A percentile compares a stretch with the other conserved stretches of the same genome.
Conservation (phyloP, 768 basidiomycete genomes). For the Brasilioporus rufonigricans region DNA sequence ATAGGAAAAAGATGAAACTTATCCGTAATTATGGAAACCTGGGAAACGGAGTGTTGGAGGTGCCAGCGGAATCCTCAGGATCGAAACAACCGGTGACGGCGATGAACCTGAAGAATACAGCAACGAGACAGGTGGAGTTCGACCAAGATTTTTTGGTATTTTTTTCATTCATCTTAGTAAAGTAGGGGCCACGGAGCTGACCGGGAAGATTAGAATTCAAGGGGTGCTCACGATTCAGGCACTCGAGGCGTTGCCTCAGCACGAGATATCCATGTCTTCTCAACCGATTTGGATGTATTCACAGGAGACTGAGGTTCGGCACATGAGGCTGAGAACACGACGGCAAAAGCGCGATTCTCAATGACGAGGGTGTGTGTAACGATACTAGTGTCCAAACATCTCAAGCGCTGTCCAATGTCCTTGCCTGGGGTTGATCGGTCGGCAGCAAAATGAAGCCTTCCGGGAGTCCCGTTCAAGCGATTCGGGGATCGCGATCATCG, state of each 20-base stretch:
- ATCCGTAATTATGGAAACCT: constrained; percentile 18
- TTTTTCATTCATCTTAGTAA: not conserved
- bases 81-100: not conserved
- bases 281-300: not conserved
- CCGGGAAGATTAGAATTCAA: not conserved
- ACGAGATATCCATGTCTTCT: not conserved
- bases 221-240: constrained; percentile 8
- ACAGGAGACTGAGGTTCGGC: not conserved
- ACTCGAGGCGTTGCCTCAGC: constrained; percentile 21
- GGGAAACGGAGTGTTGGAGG: not conserved
- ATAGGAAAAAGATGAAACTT: constrained; percentile 17
- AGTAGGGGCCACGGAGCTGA: not conserved
- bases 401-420: not conserved
- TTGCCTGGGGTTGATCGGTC: constrained; percentile 14
- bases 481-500: constrained; percentile 28
- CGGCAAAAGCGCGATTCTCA: not conserved
- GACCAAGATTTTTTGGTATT: constrained; percentile 3
- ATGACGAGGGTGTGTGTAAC: not conserved
- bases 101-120: not conserved
- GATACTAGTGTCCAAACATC: not conserved
- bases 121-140: constrained; percentile 1
- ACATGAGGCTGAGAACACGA: not conserved
- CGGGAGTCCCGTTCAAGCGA: constrained; percentile 24
- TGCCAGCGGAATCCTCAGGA: constrained; percentile 15
- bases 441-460: constrained; percentile 26